Evolutionary conservation across 1,284 basidiomycete genomes (phyloP), one percentile per base, ranked within the genome.

Genomic region (Ceratobasidium sp.): DNA sequence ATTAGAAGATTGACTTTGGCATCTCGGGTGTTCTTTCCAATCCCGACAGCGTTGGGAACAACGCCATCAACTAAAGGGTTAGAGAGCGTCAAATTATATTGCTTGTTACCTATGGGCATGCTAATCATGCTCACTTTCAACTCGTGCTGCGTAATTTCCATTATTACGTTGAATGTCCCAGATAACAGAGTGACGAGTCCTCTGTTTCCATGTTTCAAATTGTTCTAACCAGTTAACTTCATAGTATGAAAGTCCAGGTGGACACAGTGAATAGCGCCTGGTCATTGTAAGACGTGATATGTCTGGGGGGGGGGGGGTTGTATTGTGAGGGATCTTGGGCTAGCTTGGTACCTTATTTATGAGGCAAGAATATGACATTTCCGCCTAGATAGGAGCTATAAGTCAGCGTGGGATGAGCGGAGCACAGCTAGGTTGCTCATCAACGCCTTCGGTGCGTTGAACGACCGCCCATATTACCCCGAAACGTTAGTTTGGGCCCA

Each of bases 191-290:
- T 27, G 68, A 16, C 31, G 37, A 22, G 39, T 31, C 27, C 68
- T 41, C 22, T 71, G 68, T 27, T n/a, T 58, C 68, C 68, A 71
- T 13, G 68, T 71, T 19, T 71, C 68, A 22, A 71, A 41, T n/a
- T 59, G 27, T 19, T 71, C 54, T 1, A 71, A 43, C 68, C 68
- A 71, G 46, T 71, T 61, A 16, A 71, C 27, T 16, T 48, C 49
- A 2, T n/a, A 9, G n/a, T 46, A 11, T 7, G 39, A 24, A 24
- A n/a, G n/a, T 7, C 54, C 46, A 13, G 39, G 11, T 29, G 24
- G 68, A 37, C 37, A 13, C 16, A 71, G 54, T 13, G 14, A 16
- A 19, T 71, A 71, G 6, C 68, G 39, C 43, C 43, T 59, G 13
- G 56, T 11, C 53, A 61, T 71, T 9, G 31, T n/a, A 19, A 39